Conservation (phyloP, 2,329 filamentous ascomycete genomes). For the Gnomoniopsis smithogilvyi region DNA sequence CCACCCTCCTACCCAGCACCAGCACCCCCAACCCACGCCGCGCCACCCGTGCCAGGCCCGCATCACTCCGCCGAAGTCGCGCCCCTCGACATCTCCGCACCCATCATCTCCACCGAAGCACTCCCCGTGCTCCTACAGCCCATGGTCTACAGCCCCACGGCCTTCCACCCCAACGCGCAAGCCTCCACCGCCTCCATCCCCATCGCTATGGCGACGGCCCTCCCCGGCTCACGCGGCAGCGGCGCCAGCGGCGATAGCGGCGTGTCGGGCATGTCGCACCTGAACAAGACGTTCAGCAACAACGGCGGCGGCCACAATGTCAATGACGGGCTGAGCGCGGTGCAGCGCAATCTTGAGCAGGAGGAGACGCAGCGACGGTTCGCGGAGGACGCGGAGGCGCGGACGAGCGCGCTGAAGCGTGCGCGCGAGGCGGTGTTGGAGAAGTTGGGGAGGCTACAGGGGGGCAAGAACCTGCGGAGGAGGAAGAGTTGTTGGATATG, state of each 20-base stretch:
- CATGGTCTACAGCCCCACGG: constrained; percentile 51
- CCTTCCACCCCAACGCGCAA: constrained; percentile 45
- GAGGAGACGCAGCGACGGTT: constrained; percentile 54
- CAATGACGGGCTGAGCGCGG: constrained; percentile 49
- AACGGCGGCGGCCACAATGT: constrained; percentile 20
- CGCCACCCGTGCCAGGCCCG: background rate
- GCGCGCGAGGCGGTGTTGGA: constrained; percentile 59
- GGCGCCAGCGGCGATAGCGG: constrained; percentile 1
- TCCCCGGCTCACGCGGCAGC: constrained; percentile 6
- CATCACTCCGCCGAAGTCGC: background rate
- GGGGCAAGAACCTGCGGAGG: constrained; percentile 9
- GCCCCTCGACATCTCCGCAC: constrained; percentile 42
- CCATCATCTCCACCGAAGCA: constrained; percentile 44
- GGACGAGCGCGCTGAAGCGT: constrained; percentile 52
- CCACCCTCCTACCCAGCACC: constrained; percentile 22
- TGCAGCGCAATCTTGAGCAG: constrained; percentile 56
- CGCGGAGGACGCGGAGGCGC: constrained; percentile 54
- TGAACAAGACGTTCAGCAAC: background rate
- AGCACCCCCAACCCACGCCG: constrained; percentile 10
- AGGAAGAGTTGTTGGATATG: constrained; percentile 25
- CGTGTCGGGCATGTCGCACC: background rate
- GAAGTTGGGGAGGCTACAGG: constrained; percentile 47
- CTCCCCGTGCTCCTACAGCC: constrained; percentile 53
- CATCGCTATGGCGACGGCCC: constrained; percentile 20
- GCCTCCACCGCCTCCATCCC: constrained; percentile 17